Evolutionary conservation across 768 basidiomycete species (phyloP), one percentile per base, ranked within the genome.

Genomic region (Candolleomyces eurysporus): DNA sequence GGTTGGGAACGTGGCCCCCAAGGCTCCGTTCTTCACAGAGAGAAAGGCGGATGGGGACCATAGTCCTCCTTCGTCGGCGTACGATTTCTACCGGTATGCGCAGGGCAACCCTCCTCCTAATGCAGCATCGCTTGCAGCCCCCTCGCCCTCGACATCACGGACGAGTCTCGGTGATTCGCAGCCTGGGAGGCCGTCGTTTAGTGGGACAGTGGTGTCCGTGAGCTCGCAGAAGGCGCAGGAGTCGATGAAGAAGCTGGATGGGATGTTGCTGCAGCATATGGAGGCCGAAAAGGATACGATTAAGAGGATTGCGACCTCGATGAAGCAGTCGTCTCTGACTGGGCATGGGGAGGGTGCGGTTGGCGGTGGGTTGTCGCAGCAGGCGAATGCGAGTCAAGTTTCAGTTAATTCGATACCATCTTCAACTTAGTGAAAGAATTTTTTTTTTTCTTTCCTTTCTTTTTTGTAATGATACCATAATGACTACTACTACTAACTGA

Each of bases 231-330:
- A 70, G 48, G 81, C 79, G 62, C 77, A 84, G 64, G 87, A 89
- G 72, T 85, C 86, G 31, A 70, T 88, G 62, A 79, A 75, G 74
- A 84, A 80, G 73, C 75, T 94, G 64, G 91, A 94, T 70, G 92
- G 91, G 63, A 82, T 94, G 85, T 75, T 94, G 57, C 75, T 86
- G 58, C 86, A 89, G 71, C 92, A 94, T 70, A 89, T 94, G 78
- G 89, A 90, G 74, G 82, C 87, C 57, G 92, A 94, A 75, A 87
- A 86, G 76, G 89, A 92, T 68, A 87, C 84, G 39, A 80, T 94
- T 67, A 89, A 84, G 76, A 80, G 85, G 74, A 92, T 94, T 70
- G 87, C 92, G 21, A 77, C 78, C 30, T 79, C 74, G 10, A 59
- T 75, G 40, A 73, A 73, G 61, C 73, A 72, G 36, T 36, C 36